Percentiles rank a stretch among this genome's conserved stretches.
Evolutionary conservation across 306 rosid genomes (phyloP).

Genomic region (Prunus mume): DNA sequence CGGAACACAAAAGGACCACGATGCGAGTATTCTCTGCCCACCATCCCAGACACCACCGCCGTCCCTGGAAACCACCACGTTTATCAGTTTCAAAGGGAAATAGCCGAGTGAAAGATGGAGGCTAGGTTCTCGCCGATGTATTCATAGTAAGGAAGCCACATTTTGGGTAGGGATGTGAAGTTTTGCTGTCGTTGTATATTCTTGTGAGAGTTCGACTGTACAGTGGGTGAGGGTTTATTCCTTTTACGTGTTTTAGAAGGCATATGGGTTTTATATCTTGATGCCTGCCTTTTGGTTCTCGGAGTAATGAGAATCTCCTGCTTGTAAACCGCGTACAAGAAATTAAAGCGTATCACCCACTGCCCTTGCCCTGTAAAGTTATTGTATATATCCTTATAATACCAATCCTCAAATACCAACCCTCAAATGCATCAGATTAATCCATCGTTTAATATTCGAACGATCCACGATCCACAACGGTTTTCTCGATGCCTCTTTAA

Average conservation of each 20-base stretch:
- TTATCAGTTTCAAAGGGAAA: neutral
- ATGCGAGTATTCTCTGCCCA: slow-evolving; percentile 24
- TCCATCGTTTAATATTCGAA: neutral
- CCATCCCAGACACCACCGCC: neutral
- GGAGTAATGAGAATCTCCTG: slow-evolving; percentile 32
- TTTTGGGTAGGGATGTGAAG: slow-evolving; percentile 30
- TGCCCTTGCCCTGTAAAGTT: slow-evolving; percentile 50
- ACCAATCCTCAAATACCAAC: slow-evolving; percentile 31
- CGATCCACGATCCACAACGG: too few species aligned
- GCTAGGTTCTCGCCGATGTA: slow-evolving; percentile 24
- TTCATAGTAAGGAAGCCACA: slow-evolving; percentile 31
- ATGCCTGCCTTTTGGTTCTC: slow-evolving; percentile 4
- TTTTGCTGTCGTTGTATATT: slow-evolving; percentile 69
- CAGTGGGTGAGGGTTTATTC: slow-evolving; percentile 62
- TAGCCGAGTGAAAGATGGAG: slow-evolving; percentile 22
- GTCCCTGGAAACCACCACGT: neutral
- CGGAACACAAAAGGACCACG: slow-evolving; percentile 30
- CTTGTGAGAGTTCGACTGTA: slow-evolving; percentile 59
- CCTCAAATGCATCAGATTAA: slow-evolving; percentile 22
- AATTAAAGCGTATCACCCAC: slow-evolving; percentile 35
- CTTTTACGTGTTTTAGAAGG: slow-evolving; percentile 48
- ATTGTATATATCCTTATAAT: slow-evolving; percentile 40
- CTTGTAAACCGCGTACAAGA: slow-evolving; percentile 45
- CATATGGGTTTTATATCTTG: slow-evolving; percentile 27
- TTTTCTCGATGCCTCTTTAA: neutral